Percentiles rank a stretch among this genome's conserved stretches.
Conservation (phyloP, 2,329 filamentous ascomycete species). For the Tolypocladium amazonense region DNA sequence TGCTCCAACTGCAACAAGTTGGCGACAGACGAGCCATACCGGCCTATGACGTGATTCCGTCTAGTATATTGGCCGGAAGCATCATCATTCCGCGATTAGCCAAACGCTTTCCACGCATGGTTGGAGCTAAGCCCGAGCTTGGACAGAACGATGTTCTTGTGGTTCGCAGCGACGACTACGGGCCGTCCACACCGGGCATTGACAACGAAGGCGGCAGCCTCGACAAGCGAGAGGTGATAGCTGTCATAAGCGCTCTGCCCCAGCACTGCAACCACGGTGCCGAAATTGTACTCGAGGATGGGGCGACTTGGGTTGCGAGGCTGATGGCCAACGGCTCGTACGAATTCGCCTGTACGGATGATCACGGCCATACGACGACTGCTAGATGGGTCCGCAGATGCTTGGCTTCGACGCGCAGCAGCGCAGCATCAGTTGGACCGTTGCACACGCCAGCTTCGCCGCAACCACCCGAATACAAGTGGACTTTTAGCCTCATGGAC, state of each 20-base stretch:
- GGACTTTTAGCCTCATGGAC: constrained; percentile 69
- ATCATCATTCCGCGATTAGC: constrained; percentile 48
- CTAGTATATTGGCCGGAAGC: constrained; percentile 44
- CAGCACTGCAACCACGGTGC: constrained; percentile 38
- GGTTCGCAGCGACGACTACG: constrained; percentile 60
- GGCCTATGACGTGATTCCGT: constrained; percentile 63
- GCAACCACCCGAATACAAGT: constrained; percentile 38
- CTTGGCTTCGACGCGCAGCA: constrained; percentile 9
- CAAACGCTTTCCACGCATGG: constrained; percentile 52
- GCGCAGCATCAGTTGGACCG: constrained; percentile 7
- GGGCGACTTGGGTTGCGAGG: constrained; percentile 45
- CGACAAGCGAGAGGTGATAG: constrained; percentile 46
- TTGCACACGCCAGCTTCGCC: constrained; percentile 12
- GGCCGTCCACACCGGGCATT: constrained; percentile 9
- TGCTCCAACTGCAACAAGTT: constrained; percentile 64
- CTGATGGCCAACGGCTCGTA: constrained; percentile 47
- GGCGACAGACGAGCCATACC: constrained; percentile 52
- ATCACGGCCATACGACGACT: constrained; percentile 45
- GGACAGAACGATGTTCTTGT: constrained; percentile 61
- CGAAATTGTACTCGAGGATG: constrained; percentile 58
- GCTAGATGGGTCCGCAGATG: constrained; percentile 57
- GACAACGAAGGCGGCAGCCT: constrained; percentile 36
- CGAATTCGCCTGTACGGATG: constrained; percentile 53
- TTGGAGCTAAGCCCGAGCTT: constrained; percentile 51
- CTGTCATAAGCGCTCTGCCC: constrained; percentile 54